Base-by-base conservation (phyloP, 2,329 filamentous ascomycete species). In the Beauveria bassiana region DNA sequence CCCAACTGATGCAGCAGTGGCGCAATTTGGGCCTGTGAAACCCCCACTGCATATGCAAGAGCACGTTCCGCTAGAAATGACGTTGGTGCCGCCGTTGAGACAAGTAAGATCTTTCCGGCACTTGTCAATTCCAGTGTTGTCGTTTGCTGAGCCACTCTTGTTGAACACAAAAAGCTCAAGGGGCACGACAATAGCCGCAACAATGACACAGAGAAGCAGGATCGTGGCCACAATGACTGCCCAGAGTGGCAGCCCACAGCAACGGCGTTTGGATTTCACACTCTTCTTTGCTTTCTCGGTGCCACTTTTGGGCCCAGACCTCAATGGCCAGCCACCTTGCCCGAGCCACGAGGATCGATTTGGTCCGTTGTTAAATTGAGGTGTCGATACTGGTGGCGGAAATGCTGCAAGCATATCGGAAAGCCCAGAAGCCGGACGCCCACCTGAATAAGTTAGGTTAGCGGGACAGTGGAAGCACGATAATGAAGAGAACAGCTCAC, bases 1-100 rank as follows among this genome's bases (percentile, higher is more conserved):
- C 18, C 81, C 82, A 45, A 77, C 73, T 1, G 77, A 72, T 54
- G 77, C 78, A 1, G 74, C 71, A 26, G 73, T 71, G 5, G 77
- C 79, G 69, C 83, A 86, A 63, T 81, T 77, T 24, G 75, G 74
- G 16, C 82, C 81, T 0, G 89, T 93, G 71, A 93, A 98, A 1
- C 93, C 91, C 68, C 95, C 92, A 24, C 88, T 86, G 74, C 93
- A 99, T 49, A 97, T 85, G 71, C 93, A 99, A 14, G 87, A 88
- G 75, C 93, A 98, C 22, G 82, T 77, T 3, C 84, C 82, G 61
- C 84, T 79, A 18, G 82, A 84, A 22, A 91, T 74, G 18, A 93
- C 83, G 61, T 87, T 92, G 20, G 87, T 86, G 31, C 93, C 93
- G 10, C 91, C 91, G 65, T 98, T 96, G 58, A 83, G 76, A 70